phyloP scores from a whole-genome alignment of 202 grass and related monocot species.

The Setaria italica region DNA sequence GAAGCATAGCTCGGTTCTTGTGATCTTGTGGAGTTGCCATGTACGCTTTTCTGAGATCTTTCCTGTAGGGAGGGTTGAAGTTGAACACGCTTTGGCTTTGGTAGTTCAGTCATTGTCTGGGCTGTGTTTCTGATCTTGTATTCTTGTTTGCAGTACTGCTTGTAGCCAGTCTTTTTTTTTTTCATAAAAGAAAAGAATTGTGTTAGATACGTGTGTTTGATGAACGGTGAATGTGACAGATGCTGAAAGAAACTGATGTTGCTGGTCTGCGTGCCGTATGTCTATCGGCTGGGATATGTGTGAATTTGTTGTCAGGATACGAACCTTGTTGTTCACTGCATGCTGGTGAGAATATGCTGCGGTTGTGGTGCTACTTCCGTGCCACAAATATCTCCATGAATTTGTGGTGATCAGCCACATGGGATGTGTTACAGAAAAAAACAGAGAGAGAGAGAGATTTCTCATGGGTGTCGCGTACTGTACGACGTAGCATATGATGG shows the following conservation, averaged over 20 bases:
- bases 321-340: not conserved
- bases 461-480: not conserved
- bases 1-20: too few relatives aligned
- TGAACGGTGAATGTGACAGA: not conserved
- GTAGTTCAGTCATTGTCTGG: not conserved
- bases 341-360: not conserved
- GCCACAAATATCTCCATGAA: constrained; percentile 27
- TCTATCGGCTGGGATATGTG: not conserved
- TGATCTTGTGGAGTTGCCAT: too few relatives aligned
- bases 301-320: not conserved
- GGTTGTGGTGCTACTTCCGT: not conserved
- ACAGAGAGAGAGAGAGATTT: not conserved
- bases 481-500: not conserved
- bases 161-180: too few relatives aligned
- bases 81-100: too few relatives aligned
- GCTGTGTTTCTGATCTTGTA: not conserved
- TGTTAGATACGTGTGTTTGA: not conserved
- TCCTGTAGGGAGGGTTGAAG: too few relatives aligned
- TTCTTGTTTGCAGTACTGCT: not conserved
- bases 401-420: constrained; percentile 7
- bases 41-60: too few relatives aligned
- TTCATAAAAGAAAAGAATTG: too few relatives aligned
- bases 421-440: not conserved
- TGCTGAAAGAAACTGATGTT: not conserved
- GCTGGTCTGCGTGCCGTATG: not conserved